A percentile compares a stretch with the other conserved stretches of the same genome.
These are phyloP conservation scores for Inonotus obliquus DNA, from an alignment of 1,284 basidiomycete species.

Conservation along the genomic window DNA sequence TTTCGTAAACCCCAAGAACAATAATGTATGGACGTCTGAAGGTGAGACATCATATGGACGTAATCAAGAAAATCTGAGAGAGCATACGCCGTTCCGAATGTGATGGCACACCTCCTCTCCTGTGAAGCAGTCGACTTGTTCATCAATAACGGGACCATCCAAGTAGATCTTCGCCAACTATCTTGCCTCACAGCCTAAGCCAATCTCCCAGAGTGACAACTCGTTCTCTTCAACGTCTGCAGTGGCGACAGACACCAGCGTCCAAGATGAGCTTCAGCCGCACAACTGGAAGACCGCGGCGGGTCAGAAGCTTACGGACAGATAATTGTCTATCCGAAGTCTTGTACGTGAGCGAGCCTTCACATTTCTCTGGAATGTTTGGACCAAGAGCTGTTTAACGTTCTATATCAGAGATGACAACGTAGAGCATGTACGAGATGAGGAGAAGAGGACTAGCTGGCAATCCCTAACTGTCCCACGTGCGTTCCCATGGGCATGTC, in stretches of 20 bases:
- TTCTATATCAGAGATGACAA: neutral
- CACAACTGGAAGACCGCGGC: neutral
- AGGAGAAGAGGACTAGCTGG: no score
- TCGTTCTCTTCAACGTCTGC: neutral
- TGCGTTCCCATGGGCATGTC: no score
- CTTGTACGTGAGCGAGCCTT: neutral
- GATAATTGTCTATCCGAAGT: neutral
- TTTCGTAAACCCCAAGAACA: neutral
- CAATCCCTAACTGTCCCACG: no score
- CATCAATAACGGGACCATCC: conserved; percentile 7
- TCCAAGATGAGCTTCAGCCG: conserved; percentile 5
- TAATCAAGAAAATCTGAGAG: neutral
- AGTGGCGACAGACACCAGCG: conserved; percentile 4
- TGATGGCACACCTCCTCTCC: neutral
- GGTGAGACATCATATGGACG: no score
- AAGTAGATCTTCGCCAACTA: neutral
- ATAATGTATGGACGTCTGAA: neutral
- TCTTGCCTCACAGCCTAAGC: neutral
- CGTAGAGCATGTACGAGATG: neutral
- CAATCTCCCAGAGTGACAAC: neutral
- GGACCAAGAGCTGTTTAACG: conserved; percentile 1
- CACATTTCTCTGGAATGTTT: neutral
- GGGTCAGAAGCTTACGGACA: neutral
- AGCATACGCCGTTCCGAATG: neutral
- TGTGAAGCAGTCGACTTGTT: neutral